Conservation (phyloP, 2,329 filamentous ascomycete species). For the Neospermospora avenae region DNA sequence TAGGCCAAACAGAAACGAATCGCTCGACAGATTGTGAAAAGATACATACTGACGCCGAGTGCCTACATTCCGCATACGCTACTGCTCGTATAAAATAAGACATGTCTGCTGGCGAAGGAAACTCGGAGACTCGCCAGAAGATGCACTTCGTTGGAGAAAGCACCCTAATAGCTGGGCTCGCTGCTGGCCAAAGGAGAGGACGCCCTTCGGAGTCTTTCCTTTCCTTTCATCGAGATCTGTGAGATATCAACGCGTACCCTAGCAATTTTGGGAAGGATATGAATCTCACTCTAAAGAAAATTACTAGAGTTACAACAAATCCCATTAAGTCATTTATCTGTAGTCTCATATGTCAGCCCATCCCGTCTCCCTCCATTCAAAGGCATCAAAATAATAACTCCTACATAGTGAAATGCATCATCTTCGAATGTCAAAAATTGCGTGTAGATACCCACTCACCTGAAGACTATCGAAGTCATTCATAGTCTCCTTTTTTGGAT, state of each 20-base stretch:
- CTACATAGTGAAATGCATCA: constrained; percentile 77
- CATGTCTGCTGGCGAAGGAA: neutral
- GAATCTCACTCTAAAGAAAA: constrained; percentile 54
- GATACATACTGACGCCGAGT: constrained; percentile 68
- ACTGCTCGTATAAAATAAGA: neutral
- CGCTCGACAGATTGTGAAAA: constrained; percentile 70
- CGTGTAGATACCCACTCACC: constrained; percentile 63
- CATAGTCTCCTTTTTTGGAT: too few relatives aligned
- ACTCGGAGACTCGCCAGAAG: constrained; percentile 48
- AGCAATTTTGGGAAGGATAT: neutral
- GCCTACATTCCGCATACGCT: constrained; percentile 28
- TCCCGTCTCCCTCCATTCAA: neutral
- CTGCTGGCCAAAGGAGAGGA: constrained; percentile 76
- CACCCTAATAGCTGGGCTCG: constrained; percentile 68
- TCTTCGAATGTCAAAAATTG: constrained; percentile 69
- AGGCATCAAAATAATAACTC: constrained; percentile 28
- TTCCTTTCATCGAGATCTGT: constrained; percentile 58
- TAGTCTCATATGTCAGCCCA: neutral
- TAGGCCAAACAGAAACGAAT: constrained; percentile 51
- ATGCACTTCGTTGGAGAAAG: constrained; percentile 79
- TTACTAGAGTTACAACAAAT: constrained; percentile 64
- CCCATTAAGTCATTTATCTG: constrained; percentile 69
- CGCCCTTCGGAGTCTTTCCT: constrained; percentile 51
- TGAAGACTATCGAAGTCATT: neutral
- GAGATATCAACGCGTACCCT: neutral